A percentile compares a stretch with the other conserved stretches of the same genome.
phyloP scores from a whole-genome alignment of 2,329 filamentous ascomycete genomes.

The Arthroderma sp. region DNA sequence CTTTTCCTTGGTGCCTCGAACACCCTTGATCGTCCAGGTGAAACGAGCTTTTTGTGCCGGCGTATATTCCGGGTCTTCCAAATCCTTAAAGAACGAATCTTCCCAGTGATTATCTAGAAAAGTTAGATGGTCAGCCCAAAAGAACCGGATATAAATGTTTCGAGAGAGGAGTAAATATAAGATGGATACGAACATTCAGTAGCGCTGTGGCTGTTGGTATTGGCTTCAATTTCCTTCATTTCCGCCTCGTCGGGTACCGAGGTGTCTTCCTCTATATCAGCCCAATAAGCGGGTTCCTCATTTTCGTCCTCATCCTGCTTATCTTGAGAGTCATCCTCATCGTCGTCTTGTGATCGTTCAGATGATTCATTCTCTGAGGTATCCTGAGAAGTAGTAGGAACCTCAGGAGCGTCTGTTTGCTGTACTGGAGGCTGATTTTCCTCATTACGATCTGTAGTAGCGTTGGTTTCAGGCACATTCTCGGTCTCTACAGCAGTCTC shows the following conservation, averaged over 20 bases:
- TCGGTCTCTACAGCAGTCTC: background rate
- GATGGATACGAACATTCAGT: conserved; percentile 33
- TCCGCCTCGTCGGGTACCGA: conserved; percentile 44
- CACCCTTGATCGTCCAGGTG: conserved; percentile 45
- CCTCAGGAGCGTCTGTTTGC: conserved; percentile 5
- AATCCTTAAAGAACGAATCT: conserved; percentile 39
- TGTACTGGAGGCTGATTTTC: background rate
- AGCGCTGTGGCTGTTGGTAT: conserved; percentile 39
- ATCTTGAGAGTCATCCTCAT: conserved; percentile 2
- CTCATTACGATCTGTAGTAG: conserved; percentile 1
- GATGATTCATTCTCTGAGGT: conserved; percentile 6
- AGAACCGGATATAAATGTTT: background rate
- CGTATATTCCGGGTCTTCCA: conserved; percentile 46
- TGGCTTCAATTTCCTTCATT: conserved; percentile 41
- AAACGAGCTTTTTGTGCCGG: conserved; percentile 43
- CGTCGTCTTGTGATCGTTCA: conserved; percentile 6
- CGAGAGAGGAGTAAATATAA: background rate
- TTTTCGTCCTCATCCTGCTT: conserved; percentile 5
- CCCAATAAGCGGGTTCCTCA: conserved; percentile 35
- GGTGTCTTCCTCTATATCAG: conserved; percentile 42
- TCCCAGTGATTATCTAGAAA: conserved; percentile 43
- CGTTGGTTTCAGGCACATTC: background rate
- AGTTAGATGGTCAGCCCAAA: background rate
- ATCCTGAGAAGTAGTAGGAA: conserved; percentile 7
- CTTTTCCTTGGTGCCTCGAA: conserved; percentile 47